Base-by-base conservation (phyloP, 768 basidiomycete species). In the Pulveroboletus sp. region DNA sequence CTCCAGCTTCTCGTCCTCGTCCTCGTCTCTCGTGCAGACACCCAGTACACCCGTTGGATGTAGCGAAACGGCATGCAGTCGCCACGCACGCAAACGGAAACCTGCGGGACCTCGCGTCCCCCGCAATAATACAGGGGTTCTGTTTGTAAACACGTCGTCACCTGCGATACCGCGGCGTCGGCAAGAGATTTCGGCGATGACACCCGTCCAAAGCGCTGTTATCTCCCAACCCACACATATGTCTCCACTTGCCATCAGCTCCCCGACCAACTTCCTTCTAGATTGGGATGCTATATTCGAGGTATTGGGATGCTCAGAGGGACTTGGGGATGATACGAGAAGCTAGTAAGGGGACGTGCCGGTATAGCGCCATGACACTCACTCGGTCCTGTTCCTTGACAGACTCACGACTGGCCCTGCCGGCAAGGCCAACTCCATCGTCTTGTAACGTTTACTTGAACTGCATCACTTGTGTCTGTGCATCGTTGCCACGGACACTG, bases 211-310 rank as follows among this genome's bases (percentile, higher is more conserved):
- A 33, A 30, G 10, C 32, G 27, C 39, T 35, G 41, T 46, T 11
- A 38, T 43, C 0, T 35, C 24, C 18, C 50, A 39, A 2, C 47
- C 43, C 9, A 32, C 56, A 32, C 40, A 50, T 4, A 32, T 43
- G 2, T 52, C 55, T 30, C 47, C 56, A 21, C 30, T 39, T 11
- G 8, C 43, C 17, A 4, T 48, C 21, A 47, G 9, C 18, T 53
- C 66, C 7, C 56, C 63, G 0, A 50, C 54, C 35, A 53, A 62
- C 28, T 58, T 50, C 14, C 61, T 44, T 15, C 46, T 67, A 10
- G 68, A 67, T 38, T 67, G 66, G 66, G 68, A 67, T 39, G 46
- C 30, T 14, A 67, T 67, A 52, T 67, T 69, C 37, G 62, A 68
- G n/a, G 27, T 62, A 21, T 41, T 67, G 36, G 65, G 50, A 21